These are phyloP conservation scores for Myriosclerotinia scirpicola DNA, from an alignment of 2,329 filamentous ascomycete species.

Conservation along the genomic window DNA sequence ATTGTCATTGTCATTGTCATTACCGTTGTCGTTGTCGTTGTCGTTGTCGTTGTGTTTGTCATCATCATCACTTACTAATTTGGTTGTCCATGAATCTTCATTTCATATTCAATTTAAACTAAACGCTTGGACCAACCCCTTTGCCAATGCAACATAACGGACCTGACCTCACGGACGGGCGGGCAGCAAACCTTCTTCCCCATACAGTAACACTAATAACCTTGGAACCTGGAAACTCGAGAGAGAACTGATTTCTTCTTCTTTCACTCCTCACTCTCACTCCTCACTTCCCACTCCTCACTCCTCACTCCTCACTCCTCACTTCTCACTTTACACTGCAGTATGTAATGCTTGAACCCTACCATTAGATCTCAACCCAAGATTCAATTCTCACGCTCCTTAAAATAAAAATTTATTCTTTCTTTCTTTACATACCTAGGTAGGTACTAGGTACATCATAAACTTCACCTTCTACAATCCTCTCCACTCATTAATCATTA, in stretches of 20 bases:
- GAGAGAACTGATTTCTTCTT: neutral
- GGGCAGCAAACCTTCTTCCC: too few relatives aligned
- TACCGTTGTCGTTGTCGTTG: too few relatives aligned
- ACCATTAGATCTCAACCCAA: constrained; percentile 14
- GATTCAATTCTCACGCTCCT: constrained; percentile 21
- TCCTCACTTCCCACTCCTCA: neutral
- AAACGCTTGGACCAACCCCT: neutral
- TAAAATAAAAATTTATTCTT: neutral
- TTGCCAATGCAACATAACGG: neutral
- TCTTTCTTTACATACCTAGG: constrained; percentile 4
- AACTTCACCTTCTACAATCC: neutral
- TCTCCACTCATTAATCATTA: neutral
- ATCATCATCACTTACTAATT: neutral
- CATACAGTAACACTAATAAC: neutral
- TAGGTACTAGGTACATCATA: neutral
- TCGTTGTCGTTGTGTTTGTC: too few relatives aligned
- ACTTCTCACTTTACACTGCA: constrained; percentile 9
- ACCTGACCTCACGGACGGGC: too few relatives aligned
- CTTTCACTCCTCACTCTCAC: neutral
- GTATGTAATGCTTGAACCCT: constrained; percentile 20
- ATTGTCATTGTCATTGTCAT: too few relatives aligned
- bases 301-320: neutral
- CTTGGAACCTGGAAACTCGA: neutral
- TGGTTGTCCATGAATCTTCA: constrained; percentile 7
- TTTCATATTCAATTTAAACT: neutral